A percentile compares a stretch with the other conserved stretches of the same genome.
phyloP scores from a whole-genome alignment of 805 yeast species.

The Ogataea philodendri region DNA sequence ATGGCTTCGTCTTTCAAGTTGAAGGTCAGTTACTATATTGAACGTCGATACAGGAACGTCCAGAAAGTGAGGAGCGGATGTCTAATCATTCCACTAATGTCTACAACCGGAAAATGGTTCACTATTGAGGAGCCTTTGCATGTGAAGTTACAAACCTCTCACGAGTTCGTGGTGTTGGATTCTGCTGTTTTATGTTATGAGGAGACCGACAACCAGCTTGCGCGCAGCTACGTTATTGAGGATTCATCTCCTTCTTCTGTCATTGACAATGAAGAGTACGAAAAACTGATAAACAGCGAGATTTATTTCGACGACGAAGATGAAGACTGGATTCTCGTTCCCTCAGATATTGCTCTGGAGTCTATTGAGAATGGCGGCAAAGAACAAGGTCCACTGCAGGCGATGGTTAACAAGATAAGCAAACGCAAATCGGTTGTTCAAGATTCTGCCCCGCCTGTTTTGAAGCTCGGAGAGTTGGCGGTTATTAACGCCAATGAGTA shows the following conservation, averaged over 20 bases:
- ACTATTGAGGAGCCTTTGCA: conserved; percentile 25
- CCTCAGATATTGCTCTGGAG: conserved; percentile 16
- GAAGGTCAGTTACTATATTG: conserved; percentile 34
- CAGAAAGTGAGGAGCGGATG: conserved; percentile 33
- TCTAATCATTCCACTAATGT: conserved; percentile 32
- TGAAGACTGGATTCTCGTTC: conserved; percentile 31
- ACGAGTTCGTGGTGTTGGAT: conserved; percentile 25
- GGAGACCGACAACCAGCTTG: conserved; percentile 16
- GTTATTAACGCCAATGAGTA: conserved; percentile 26
- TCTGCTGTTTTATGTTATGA: conserved; percentile 22
- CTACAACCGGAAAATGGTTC: conserved; percentile 27
- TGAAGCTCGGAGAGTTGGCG: conserved; percentile 26
- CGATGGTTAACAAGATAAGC: conserved; percentile 1
- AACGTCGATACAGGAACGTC: conserved; percentile 32
- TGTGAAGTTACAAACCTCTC: conserved; percentile 16
- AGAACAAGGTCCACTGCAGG: conserved; percentile 1
- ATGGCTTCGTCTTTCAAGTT: conserved; percentile 32
- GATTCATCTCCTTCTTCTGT: conserved; percentile 25
- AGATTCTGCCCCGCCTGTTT: conserved; percentile 12
- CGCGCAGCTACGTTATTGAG: conserved; percentile 21
- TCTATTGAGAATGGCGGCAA: conserved; percentile 15
- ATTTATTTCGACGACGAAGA: conserved; percentile 27
- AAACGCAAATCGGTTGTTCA: background rate
- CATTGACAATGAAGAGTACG: conserved; percentile 30
- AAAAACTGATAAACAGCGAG: conserved; percentile 25